phyloP scores from a whole-genome alignment of 192 early-diverging fungal species.

The Allomyces macrogynus region DNA sequence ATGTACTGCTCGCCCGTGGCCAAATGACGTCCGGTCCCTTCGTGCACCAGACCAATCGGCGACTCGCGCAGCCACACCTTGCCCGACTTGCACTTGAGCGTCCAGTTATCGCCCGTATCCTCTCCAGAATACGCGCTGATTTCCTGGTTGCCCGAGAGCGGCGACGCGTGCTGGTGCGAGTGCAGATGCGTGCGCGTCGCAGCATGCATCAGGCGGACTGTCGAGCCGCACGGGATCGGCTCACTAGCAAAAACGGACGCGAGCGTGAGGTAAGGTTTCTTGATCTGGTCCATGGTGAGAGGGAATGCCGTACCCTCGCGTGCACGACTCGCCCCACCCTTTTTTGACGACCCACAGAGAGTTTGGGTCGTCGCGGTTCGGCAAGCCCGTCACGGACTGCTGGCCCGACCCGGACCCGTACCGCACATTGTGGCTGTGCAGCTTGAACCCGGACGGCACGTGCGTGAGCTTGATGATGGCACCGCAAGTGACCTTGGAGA shows the following conservation, averaged over 20 bases:
- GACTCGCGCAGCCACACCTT: not conserved
- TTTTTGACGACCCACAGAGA: conserved; percentile 10
- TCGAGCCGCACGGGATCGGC: not conserved
- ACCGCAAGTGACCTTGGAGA: conserved; percentile 25
- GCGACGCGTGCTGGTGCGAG: not conserved
- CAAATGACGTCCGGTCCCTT: not conserved
- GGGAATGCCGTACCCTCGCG: no score
- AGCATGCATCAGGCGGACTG: not conserved
- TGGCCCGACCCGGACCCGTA: conserved; percentile 25
- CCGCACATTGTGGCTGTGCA: conserved; percentile 30
- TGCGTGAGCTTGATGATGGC: conserved; percentile 25
- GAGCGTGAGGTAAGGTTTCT: no score
- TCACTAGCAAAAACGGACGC: no score
- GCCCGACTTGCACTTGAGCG: not conserved
- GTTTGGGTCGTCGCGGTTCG: conserved; percentile 21
- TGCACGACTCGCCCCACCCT: not conserved
- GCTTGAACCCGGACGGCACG: conserved; percentile 13
- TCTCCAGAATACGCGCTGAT: not conserved
- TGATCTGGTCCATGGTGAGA: no score
- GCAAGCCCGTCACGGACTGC: conserved; percentile 33
- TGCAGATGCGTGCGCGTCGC: not conserved
- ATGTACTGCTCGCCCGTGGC: not conserved
- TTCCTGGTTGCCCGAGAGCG: not conserved
- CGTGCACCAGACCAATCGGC: not conserved
- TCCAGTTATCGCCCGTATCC: not conserved